Evolutionary conservation across 2,329 filamentous ascomycete genomes (phyloP).

Genomic region (Colletotrichum scovillei): DNA sequence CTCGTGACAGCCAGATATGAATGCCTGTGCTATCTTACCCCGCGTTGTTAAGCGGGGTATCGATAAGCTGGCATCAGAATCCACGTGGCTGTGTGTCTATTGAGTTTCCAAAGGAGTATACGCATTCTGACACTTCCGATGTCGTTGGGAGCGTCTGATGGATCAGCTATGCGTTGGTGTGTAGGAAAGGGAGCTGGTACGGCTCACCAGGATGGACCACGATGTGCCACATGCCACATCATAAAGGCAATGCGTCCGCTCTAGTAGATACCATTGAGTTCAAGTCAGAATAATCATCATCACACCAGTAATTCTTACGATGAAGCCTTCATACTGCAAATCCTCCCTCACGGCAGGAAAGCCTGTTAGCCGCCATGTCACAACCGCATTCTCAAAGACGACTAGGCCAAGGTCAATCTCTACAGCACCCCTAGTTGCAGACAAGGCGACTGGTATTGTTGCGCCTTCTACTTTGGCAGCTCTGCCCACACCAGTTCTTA

Average conservation of each 20-base stretch:
- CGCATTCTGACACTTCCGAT: constrained; percentile 6
- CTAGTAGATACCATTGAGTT: not conserved
- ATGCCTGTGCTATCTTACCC: constrained; percentile 17
- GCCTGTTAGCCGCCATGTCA: constrained; percentile 2
- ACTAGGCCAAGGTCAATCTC: constrained; percentile 5
- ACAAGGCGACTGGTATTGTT: not conserved
- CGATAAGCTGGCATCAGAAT: constrained; percentile 26
- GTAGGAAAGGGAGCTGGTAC: not conserved
- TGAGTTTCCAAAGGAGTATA: constrained; percentile 11
- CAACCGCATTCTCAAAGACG: not conserved
- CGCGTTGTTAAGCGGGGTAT: constrained; percentile 26
- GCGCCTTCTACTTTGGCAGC: constrained; percentile 19
- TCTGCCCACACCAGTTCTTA: constrained; percentile 5
- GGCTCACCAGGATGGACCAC: not conserved
- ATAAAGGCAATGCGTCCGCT: constrained; percentile 1
- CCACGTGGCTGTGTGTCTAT: not conserved
- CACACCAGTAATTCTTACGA: not conserved
- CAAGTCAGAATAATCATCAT: constrained; percentile 2
- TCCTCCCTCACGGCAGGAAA: constrained; percentile 3
- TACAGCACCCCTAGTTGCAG: not conserved
- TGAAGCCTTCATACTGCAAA: constrained; percentile 8
- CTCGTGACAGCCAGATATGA: constrained; percentile 1
- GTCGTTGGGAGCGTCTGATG: not conserved
- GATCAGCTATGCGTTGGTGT: constrained; percentile 1
- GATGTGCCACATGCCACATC: not conserved